Conservation (phyloP, 768 basidiomycete genomes). For the Hericium alpestre region DNA sequence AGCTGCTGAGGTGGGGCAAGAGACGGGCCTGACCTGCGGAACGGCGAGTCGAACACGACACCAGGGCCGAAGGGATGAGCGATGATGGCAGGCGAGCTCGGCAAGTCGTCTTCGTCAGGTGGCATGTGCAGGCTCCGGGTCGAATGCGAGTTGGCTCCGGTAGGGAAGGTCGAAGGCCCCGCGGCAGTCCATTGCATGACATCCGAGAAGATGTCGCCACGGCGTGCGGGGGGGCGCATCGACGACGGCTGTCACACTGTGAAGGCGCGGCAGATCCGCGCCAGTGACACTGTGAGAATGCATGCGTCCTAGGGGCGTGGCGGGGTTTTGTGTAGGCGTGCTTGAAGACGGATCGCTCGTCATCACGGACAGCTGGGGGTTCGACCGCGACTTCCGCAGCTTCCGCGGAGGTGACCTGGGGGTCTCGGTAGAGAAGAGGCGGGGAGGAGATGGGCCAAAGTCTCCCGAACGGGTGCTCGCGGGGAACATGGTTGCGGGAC, state of each 20-base stretch:
- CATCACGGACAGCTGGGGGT: constrained; percentile 39
- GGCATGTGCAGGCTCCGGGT: not conserved
- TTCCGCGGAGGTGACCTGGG: constrained; percentile 34
- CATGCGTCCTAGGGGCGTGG: constrained; percentile 37
- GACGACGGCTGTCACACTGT: constrained; percentile 16
- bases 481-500: constrained; percentile 38
- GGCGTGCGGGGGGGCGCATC: constrained; percentile 17
- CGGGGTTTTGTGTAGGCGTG: constrained; percentile 16
- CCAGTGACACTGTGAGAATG: constrained; percentile 77
- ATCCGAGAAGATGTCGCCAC: constrained; percentile 50
- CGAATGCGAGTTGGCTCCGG: constrained; percentile 19
- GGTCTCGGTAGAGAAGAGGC: constrained; percentile 12
- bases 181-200: constrained; percentile 50
- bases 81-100: constrained; percentile 21
- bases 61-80: constrained; percentile 54
- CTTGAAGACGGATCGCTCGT: not conserved
- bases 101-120: not conserved
- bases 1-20: constrained; percentile 32
- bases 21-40: constrained; percentile 31
- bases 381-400: constrained; percentile 65
- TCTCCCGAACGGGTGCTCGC: constrained; percentile 16
- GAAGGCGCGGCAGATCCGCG: constrained; percentile 44
- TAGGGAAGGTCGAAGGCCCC: constrained; percentile 29
- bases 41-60: constrained; percentile 51
- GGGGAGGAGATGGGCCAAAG: constrained; percentile 2